These are phyloP conservation scores for Trypanosoma melophagium DNA, from an alignment of 208 protist genomes.

Conservation along the genomic window DNA sequence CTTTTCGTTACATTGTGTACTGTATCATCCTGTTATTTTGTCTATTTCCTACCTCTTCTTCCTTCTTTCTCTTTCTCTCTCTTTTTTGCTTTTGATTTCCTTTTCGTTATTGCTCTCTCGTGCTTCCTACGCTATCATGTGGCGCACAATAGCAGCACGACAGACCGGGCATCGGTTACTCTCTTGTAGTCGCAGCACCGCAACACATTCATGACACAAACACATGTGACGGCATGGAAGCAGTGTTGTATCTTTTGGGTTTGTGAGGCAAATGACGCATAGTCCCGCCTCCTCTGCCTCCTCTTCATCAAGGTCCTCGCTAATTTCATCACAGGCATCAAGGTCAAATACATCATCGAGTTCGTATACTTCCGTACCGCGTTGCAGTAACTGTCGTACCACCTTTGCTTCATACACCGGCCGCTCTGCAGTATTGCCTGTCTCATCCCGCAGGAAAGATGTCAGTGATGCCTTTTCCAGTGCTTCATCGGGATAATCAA, in stretches of 20 bases:
- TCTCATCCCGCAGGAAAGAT: background rate
- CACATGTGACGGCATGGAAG: slow-evolving; percentile 93
- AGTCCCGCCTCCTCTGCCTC: slow-evolving; percentile 40
- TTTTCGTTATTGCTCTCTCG: background rate
- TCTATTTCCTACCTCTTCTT: no score
- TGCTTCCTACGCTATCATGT: slow-evolving; percentile 54
- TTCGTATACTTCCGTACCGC: slow-evolving; percentile 73
- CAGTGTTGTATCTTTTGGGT: slow-evolving; percentile 81
- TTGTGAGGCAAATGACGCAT: slow-evolving; percentile 90
- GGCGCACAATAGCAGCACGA: slow-evolving; percentile 61
- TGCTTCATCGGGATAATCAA: slow-evolving; percentile 13
- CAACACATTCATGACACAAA: slow-evolving; percentile 86
- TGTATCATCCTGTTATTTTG: no score
- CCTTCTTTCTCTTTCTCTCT: background rate
- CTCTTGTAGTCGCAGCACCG: slow-evolving; percentile 55
- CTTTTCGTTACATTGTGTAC: no score
- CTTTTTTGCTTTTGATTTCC: background rate
- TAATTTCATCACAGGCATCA: slow-evolving; percentile 15
- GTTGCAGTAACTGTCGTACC: slow-evolving; percentile 72
- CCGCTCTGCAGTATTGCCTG: background rate
- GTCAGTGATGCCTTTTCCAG: background rate
- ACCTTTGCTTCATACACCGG: slow-evolving; percentile 27
- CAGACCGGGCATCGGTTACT: slow-evolving; percentile 93
- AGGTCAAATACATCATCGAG: slow-evolving; percentile 81
- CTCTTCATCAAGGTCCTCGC: slow-evolving; percentile 23